Conservation (phyloP, 169 alveolate species). For the Cystoisospora suis region DNA sequence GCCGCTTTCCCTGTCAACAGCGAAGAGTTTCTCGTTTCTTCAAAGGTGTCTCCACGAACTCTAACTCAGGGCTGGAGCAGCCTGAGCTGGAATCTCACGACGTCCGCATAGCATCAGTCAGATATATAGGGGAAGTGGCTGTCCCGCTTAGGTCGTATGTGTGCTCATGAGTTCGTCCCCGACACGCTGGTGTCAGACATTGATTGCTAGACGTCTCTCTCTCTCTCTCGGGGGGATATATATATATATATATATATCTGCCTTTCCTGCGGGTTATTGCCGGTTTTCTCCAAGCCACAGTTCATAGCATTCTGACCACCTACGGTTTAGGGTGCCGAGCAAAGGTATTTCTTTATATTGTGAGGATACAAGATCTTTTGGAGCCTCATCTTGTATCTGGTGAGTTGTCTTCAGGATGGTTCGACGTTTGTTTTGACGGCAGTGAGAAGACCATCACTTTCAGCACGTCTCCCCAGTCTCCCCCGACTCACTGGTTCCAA, state of each 20-base stretch:
- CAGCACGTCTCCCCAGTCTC: slow-evolving; percentile 44
- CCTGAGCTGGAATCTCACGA: too few species aligned
- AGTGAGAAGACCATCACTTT: slow-evolving; percentile 24
- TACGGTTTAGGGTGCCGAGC: background rate
- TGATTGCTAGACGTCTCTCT: background rate
- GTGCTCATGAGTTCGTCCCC: too few species aligned
- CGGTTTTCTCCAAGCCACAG: background rate
- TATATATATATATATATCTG: background rate
- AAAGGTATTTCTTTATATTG: background rate
- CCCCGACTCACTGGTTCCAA: slow-evolving; percentile 70
- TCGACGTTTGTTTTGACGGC: slow-evolving; percentile 57
- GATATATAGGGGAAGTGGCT: too few species aligned
- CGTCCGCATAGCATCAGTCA: too few species aligned
- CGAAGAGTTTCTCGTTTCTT: too few species aligned
- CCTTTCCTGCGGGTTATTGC: background rate
- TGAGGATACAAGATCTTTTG: background rate
- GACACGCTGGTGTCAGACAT: too few species aligned
- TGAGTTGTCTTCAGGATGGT: slow-evolving; percentile 55
- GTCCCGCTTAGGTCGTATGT: too few species aligned
- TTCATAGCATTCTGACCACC: background rate
- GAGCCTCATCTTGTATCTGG: background rate
- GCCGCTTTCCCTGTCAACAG: too few species aligned
- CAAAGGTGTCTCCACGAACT: too few species aligned
- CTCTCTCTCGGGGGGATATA: background rate
- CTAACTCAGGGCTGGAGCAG: too few species aligned